Evolutionary conservation across 1,139 yeast species (phyloP).

Genomic region (Nakaseomyces sp.): DNA sequence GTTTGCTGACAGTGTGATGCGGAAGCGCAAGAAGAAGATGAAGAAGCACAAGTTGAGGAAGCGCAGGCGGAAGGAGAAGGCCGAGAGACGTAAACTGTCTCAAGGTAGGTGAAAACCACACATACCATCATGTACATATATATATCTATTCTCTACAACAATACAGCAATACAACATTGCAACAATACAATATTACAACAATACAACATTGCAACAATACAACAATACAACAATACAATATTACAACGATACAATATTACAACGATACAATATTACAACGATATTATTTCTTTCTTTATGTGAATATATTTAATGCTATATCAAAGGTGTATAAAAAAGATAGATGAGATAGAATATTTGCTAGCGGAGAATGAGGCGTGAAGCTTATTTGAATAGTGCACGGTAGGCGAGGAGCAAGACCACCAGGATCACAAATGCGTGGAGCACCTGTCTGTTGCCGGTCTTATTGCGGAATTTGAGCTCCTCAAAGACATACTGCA

Average conservation of each 20-base stretch:
- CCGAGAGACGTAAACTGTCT: constrained; percentile 28
- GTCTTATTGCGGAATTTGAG: constrained; percentile 23
- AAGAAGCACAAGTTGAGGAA: constrained; percentile 65
- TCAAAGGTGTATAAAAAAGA: not conserved
- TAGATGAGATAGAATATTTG: no score
- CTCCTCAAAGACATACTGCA: constrained; percentile 22
- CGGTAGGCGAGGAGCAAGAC: constrained; percentile 4
- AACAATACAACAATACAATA: no score
- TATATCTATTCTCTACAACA: not conserved
- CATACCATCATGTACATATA: not conserved
- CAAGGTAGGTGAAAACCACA: constrained; percentile 19
- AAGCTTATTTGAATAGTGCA: constrained; percentile 2
- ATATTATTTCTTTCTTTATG: no score
- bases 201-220: no score
- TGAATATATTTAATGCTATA: no score
- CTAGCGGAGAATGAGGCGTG: no score
- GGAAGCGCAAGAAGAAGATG: constrained; percentile 65
- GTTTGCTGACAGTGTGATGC: constrained; percentile 48
- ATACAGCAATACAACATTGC: no score
- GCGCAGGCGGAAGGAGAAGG: constrained; percentile 47
- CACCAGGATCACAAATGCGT: constrained; percentile 12
- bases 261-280: no score
- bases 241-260: no score
- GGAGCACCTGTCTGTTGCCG: constrained; percentile 14
- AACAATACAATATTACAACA: no score